Evolutionary conservation across 352 stramenopile genomes (phyloP), one percentile per base, ranked within the genome.

Genomic region (Pythium chondricola): DNA sequence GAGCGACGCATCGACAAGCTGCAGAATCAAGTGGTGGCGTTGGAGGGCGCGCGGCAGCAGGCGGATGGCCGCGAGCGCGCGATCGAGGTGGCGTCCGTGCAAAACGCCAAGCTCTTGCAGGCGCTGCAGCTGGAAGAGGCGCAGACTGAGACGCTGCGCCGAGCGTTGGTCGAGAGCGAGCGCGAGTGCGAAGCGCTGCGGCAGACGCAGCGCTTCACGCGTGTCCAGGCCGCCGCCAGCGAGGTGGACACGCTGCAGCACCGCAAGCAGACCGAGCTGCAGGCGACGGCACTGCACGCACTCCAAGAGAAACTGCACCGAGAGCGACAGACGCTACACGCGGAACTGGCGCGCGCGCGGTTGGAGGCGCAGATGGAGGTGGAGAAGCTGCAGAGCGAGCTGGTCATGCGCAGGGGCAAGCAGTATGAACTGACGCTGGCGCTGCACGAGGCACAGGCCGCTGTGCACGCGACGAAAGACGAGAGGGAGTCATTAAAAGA

Each of bases 391-490:
- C 72, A 88, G 45, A 79, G 59, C 10, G 80, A 91, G 63, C 52
- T 91, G 0, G 69, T 88, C 0, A 72, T 84, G 66, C 64, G 80
- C 1, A 68, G 80, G 13, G 88, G 79, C 43, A 86, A 84, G 35
- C 76, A 91, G 38, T 91, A 88, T 46, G 80, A 91, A n/a, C 67
- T 91, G 14, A 83, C 76, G 20, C 52, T 87, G 9, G 68, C 77
- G 32, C 54, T 91, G 10, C 80, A 88, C 48, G 69, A 83, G 8
- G 61, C 66, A 1, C 71, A 91, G 29, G 65, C 65, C 20, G 63
- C 61, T 18, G 42, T 87, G 2, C 79, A 88, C 24, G 54, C 65
- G 2, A 49, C 65, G 0, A 55, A 53, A 7, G 67, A 76, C 31
- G 43, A 50, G 6, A 39, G 53, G 4, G 76, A 88, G 52, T 61